Base-by-base conservation (phyloP, 257 asterid genomes). In the Knoxia roxburghii region DNA sequence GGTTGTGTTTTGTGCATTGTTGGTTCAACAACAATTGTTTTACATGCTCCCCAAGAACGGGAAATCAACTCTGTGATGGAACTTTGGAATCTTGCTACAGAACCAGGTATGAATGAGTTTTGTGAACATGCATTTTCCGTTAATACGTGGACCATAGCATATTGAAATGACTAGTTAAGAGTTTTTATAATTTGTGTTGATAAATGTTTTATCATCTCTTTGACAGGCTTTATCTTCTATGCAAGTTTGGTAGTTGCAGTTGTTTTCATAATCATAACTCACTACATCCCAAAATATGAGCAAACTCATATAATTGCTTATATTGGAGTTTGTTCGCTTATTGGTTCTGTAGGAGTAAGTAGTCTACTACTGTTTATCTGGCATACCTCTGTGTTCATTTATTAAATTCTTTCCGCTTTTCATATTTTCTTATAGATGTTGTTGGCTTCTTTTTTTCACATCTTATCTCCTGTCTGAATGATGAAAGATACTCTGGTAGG, bases 31-130 rank as follows among this genome's bases (percentile, higher is more conserved):
- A 75, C 72, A 21, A 77, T 81, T 56, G 83, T 71, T 24, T 64
- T 81, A 40, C 85, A 81, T 59, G 85, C 80, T 37, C 85, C 85
- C 37, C 82, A 75, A 78, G 85, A 81, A 68, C 79, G 78, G 39
- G 77, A 78, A 68, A 78, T 81, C 53, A 75, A 78, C 58, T 75
- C 80, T 60, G 85, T 78, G 17, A 62, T 39, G 70, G 81, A 81
- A 70, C 77, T 81, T 60, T 81, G 85, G 85, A 75, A 81, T 66
- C 83, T 78, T 62, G 83, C 83, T 1, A 81, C 76, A 0, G 85
- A 81, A 71, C 85, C 85, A 69, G 81, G 85, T 81, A 72, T n/a
- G n/a, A 9, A 58, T 35, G 18, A 52, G 41, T 30, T 72, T 27
- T 32, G 45, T 27, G 18, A 3, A 20, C 26, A 21, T 29, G 50